These are phyloP conservation scores for Cladosporium sp. DNA, from an alignment of 2,329 filamentous ascomycete species.

Conservation along the genomic window DNA sequence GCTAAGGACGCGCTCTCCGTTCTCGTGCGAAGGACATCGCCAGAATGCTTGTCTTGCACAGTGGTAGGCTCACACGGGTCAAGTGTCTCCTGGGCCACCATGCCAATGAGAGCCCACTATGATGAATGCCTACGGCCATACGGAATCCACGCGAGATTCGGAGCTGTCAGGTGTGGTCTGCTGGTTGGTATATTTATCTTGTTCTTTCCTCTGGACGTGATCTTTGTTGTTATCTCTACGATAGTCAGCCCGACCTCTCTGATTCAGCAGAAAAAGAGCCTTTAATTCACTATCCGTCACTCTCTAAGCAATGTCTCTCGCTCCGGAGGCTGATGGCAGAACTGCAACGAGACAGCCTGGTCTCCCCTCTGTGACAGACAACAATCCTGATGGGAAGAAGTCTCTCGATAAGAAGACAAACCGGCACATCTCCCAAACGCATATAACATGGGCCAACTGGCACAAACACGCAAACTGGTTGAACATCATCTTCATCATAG, in stretches of 20 bases:
- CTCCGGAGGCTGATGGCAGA: not conserved
- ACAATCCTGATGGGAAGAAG: not conserved
- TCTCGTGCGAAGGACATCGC: conserved; percentile 1
- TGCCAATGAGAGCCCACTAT: not conserved
- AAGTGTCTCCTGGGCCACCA: not conserved
- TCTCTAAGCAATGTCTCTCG: not conserved
- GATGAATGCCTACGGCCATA: not conserved
- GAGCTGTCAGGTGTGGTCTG: not conserved
- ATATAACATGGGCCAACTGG: conserved; percentile 77
- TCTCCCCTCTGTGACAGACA: not conserved
- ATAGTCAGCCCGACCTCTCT: not conserved
- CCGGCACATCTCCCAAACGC: conserved; percentile 75
- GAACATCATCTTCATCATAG: conserved; percentile 74
- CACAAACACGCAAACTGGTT: conserved; percentile 89
- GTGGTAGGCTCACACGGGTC: not conserved
- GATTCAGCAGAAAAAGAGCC: not conserved
- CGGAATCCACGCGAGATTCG: not conserved
- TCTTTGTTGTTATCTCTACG: not conserved
- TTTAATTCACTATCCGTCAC: not conserved
- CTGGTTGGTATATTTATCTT: not conserved
- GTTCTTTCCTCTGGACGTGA: not conserved
- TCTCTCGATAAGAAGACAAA: conserved; percentile 53
- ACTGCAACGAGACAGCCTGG: not conserved
- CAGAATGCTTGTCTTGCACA: not conserved
- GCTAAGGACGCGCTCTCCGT: not conserved